Evolutionary conservation across 2,329 filamentous ascomycete genomes (phyloP).

Genomic region (Fusarium virguliforme): DNA sequence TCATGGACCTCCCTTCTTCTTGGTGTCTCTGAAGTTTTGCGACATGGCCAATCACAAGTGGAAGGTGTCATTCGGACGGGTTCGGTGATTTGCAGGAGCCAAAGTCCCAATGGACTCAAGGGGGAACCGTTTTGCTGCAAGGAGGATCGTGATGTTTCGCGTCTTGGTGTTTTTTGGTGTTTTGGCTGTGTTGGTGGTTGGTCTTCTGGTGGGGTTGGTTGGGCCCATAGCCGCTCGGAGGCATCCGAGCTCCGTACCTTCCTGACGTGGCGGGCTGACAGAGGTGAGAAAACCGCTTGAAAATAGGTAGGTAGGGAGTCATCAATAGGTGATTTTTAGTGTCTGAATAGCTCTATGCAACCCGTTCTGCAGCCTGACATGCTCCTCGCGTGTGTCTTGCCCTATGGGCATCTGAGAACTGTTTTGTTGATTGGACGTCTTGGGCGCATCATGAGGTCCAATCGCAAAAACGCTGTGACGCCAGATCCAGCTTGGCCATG

Average conservation of each 20-base stretch:
- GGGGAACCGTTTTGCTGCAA: conserved; percentile 23
- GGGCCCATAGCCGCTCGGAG: conserved; percentile 43
- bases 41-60: conserved; percentile 35
- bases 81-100: conserved; percentile 28
- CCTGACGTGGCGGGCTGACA: conserved; percentile 40
- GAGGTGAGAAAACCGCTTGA: conserved; percentile 27
- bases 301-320: neutral
- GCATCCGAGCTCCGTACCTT: conserved; percentile 41
- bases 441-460: conserved; percentile 39
- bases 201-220: conserved; percentile 29
- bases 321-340: conserved; percentile 29
- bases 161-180: conserved; percentile 45
- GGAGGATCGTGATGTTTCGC: conserved; percentile 42
- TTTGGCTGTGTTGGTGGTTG: conserved; percentile 33
- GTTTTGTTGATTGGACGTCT: conserved; percentile 25
- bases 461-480: conserved; percentile 27
- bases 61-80: conserved; percentile 20
- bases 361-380: conserved; percentile 22
- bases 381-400: conserved; percentile 13
- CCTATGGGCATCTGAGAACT: conserved; percentile 15
- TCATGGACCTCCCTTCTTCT: conserved; percentile 37
- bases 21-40: conserved; percentile 16
- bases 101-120: conserved; percentile 15
- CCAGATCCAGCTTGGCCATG: conserved; percentile 24
- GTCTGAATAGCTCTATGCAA: conserved; percentile 26